These are phyloP conservation scores for Golubevia pallescens DNA, from an alignment of 1,284 basidiomycete species.

Conservation along the genomic window DNA sequence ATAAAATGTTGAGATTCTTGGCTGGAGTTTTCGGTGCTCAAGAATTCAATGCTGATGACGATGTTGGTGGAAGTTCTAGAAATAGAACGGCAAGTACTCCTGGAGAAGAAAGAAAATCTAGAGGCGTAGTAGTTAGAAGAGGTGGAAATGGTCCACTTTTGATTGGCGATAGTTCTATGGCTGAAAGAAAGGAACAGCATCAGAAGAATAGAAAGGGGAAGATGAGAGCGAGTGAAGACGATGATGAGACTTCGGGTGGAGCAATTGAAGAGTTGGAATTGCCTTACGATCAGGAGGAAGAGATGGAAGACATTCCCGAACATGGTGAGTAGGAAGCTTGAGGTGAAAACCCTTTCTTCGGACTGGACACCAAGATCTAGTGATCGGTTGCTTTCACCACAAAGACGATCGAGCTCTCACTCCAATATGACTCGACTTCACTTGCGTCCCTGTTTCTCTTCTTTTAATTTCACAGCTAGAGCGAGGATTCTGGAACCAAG, in stretches of 20 bases:
- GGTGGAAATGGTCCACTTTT: constrained; percentile 6
- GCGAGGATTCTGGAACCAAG: too few species aligned
- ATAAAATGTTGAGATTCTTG: constrained; percentile 58
- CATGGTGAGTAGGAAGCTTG: constrained; percentile 1
- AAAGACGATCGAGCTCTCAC: too few species aligned
- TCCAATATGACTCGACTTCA: too few species aligned
- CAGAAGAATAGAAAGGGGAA: not conserved
- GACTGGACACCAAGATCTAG: too few species aligned
- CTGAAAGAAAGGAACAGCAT: not conserved
- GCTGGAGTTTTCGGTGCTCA: constrained; percentile 59
- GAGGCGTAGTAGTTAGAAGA: constrained; percentile 12
- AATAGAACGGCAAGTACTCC: constrained; percentile 1
- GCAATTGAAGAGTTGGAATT: constrained; percentile 22
- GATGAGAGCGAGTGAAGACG: not conserved
- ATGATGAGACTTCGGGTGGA: not conserved
- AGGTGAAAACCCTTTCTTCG: too few species aligned
- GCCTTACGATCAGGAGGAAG: constrained; percentile 22
- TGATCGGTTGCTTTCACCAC: too few species aligned
- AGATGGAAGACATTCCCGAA: constrained; percentile 35
- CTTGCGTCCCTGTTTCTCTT: too few species aligned
- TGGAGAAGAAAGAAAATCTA: constrained; percentile 6
- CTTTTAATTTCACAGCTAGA: too few species aligned
- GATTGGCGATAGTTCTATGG: constrained; percentile 12
- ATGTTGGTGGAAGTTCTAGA: not conserved
- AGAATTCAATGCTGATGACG: constrained; percentile 16